These are phyloP conservation scores for Tulasnella sp. DNA, from an alignment of 768 basidiomycete species.

Conservation along the genomic window DNA sequence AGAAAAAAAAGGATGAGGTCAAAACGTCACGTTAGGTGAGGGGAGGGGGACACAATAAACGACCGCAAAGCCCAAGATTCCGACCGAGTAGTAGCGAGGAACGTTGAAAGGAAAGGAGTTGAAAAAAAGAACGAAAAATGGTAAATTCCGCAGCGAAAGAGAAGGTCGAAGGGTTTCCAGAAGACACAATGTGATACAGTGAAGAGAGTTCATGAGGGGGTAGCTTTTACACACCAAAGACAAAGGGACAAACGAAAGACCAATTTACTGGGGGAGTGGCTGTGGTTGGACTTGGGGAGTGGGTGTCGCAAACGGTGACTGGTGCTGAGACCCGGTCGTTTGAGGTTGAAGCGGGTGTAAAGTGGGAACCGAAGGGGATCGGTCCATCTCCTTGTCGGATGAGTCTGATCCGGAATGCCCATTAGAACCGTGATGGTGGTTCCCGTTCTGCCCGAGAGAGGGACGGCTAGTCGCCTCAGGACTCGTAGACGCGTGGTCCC, in stretches of 20 bases:
- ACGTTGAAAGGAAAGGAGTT: neutral
- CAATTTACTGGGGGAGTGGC: neutral
- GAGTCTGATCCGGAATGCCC: neutral
- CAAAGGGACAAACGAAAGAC: neutral
- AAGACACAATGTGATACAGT: neutral
- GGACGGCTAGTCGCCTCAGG: neutral
- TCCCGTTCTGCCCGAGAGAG: neutral
- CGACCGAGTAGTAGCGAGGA: slow-evolving; percentile 1
- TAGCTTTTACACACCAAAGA: neutral
- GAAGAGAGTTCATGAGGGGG: neutral
- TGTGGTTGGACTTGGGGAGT: slow-evolving; percentile 3
- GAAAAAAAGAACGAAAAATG: neutral
- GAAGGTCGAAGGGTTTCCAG: neutral
- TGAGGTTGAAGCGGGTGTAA: neutral
- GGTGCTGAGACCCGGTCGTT: neutral
- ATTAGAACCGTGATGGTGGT: neutral
- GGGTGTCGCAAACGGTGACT: slow-evolving; percentile 6
- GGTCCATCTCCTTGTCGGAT: slow-evolving; percentile 4
- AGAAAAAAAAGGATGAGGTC: neutral
- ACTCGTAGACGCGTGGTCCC: neutral
- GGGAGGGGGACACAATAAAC: neutral
- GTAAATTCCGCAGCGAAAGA: neutral
- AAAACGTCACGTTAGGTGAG: neutral
- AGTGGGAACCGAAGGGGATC: slow-evolving; percentile 7
- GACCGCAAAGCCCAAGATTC: neutral